Evolutionary conservation across 2,329 filamentous ascomycete species (phyloP), one percentile per base, ranked within the genome.

Genomic region (Onygena corvina): DNA sequence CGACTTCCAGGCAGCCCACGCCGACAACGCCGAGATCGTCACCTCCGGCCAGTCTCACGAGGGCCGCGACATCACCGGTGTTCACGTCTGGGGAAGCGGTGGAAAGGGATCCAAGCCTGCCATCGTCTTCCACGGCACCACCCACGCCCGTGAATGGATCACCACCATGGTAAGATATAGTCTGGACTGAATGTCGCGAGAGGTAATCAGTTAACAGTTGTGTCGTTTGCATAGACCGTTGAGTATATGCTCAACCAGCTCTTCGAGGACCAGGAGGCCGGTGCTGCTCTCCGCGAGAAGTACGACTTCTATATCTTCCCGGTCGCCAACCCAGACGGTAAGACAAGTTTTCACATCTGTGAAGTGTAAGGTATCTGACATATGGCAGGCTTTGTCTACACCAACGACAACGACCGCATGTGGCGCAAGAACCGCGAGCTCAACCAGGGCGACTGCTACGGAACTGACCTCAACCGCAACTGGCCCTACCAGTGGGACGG

Each of bases 231-330:
- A n/a, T 40, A 53, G 52, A 47, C 49, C 29, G 33, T 59, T 34
- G 76, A 80, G 58, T 80, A 77, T 59, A 62, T 77, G 12, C 68
- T 72, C 7, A 71, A 71, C 53, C 62, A 68, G 14, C 64, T 80
- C 27, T 62, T 79, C 14, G 64, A 64, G 30, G 55, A 64, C n/a
- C 56, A 64, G 1, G 60, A 63, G 3, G 62, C 72, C 33, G 67
- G 61, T 33, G 59, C 62, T 1, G 71, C 76, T 48, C 69, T 83
- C 20, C 30, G 21, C 14, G 71, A 82, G 61, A 76, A 70, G 49
- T 81, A 79, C 59, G 81, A 84, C 63, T 80, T 80, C 55, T 82
- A 80, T 61, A 72, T 84, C 55, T 71, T 81, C 52, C 78, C 79
- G 2, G 64, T 81, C 20, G 76, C 79, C 12, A 81, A 82, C 58